Evolutionary conservation across 148 eudicot genomes (phyloP), one percentile per base, ranked within the genome.

Genomic region (Vaccinium corymbosum): DNA sequence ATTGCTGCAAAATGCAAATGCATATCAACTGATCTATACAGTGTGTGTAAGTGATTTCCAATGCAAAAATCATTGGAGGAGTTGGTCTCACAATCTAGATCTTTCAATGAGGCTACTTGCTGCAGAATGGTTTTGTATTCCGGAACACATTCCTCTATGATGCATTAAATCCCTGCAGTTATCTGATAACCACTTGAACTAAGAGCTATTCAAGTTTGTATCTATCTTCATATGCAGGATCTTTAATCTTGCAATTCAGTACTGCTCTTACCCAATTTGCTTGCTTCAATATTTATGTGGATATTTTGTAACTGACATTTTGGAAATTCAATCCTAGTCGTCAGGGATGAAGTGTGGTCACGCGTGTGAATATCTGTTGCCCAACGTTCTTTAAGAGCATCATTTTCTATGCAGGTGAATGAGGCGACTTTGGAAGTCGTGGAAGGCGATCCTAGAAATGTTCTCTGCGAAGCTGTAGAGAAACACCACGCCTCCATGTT

Each of bases 381-480:
- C 29, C 75, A 70, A 16, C 49, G n/a, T 82, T 66, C 70, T 84
- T 78, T 85, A 59, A 80, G 53, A 79, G 19, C 17, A 29, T 62
- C 25, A 22, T 25, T 48, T 48, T 64, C 16, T 57, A 51, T 78
- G 71, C 84, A 94, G 98, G 95, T 94, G 77, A 82, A 80, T 59
- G 91, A 92, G 78, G 95, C 92, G 57, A 50, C 49, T 27, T 49
- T 88, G n/a, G 93, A 93, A 84, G 84, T 85, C 14, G 56, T 91
- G 74, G 98, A 93, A 82, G 98, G 98, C 13, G 98, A 94, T 88
- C 86, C 95, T 12, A 91, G 98, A 86, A 93, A 88, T 87, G 93
- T 90, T 88, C 91, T 94, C 7, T 92, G 94, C 46, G 98, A 93
- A 14, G 94, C 94, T 85, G 95, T 90, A 42, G 95, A 94, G 48